Base-by-base conservation (phyloP, 2,329 filamentous ascomycete genomes). In the Pseudogymnoascus sp. region DNA sequence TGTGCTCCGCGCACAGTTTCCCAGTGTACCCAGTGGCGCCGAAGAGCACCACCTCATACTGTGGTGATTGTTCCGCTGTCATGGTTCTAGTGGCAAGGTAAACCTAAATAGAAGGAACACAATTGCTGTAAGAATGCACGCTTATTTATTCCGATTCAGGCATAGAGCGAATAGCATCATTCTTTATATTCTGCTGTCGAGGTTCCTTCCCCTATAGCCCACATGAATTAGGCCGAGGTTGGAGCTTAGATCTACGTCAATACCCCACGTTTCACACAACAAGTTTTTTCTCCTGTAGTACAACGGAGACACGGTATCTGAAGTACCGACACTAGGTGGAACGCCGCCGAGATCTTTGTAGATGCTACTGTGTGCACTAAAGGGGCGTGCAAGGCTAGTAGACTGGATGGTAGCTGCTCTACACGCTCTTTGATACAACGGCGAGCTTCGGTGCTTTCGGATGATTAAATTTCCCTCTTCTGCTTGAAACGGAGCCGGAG, bases 1-100 rank as follows among this genome's bases (percentile, higher is more conserved):
- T 88, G 75, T 95, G 86, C 73, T 96, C 87, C 26, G 88, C 87
- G 2, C 86, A 86, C 68, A 89, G 81, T 67, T 85, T 87, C 38
- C 93, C 93, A 0, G 93, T 97, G 75, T 96, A 96, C 26, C 93
- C 93, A 73, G 82, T 88, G 9, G 88, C 86, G 23, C 88, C 88
- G 19, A 88, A 79, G 35, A 90, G 77, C 53, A 90, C 77, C 50
- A 88, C 74, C 68, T 90, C 87, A 71, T 88, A 89, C 69, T 83
- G 65, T 19, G 44, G 21, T n/a, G 21, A 50, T 9, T 26, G 13
- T 50, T 50, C 13, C 7, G 21, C 13, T n/a, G 44, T 5, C 44
- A 50, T 50, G 1, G 21, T 50, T 50, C 7, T n/a, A 50, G 2
- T 29, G 7, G 10, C 1, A 11, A 42, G 19, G 21, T 50, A 26